Evolutionary conservation across 148 eudicot genomes (phyloP), one percentile per base, ranked within the genome.

Genomic region (Diospyros kaki): DNA sequence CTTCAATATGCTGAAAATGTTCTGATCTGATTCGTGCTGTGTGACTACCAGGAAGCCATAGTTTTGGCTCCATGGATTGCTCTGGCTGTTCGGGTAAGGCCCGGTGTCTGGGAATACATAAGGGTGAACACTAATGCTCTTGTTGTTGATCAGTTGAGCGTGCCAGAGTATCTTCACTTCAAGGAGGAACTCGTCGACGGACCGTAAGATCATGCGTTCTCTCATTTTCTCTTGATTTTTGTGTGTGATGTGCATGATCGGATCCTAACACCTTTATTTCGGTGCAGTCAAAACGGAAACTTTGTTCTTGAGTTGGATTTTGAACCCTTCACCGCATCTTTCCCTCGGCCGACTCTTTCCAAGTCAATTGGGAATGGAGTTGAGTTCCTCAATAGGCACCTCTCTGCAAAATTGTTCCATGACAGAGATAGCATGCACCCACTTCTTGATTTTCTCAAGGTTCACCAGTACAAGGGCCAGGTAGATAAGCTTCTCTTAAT

Each of bases 381-480:
- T 41, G 99, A 95, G 90, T 92, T 95, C 75, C 93, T 95, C 52
- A 92, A 92, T 81, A 83, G 99, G 78, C 99, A 95, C 50, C 97
- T 95, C 71, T 95, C 99, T 44, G 99, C 99, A 15, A 95, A 95
- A 81, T 90, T 95, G 99, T 95, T 95, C 78, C 99, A 93, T 83
- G 97, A 89, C 88, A 92, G 88, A 87, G 99, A 95, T 64, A 95
- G 94, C 89, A 88, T 95, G 98, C 77, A 80, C 43, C 99, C 99
- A 46, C 90, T 95, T 71, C 93, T 95, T 55, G 96, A 93, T 65
- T 95, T 92, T 71, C 96, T 95, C 67, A 82, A 92, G 17, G 78
- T 60, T 68, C 96, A 95, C 81, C 76, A 95, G 84, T 87, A 93
- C 91, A 95, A 95, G 89, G 96, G 91, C 81, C 88, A 86, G 98